These are phyloP conservation scores for Tetratostichococcus sp. DNA, from an alignment of 139 green algal species.

Conservation along the genomic window DNA sequence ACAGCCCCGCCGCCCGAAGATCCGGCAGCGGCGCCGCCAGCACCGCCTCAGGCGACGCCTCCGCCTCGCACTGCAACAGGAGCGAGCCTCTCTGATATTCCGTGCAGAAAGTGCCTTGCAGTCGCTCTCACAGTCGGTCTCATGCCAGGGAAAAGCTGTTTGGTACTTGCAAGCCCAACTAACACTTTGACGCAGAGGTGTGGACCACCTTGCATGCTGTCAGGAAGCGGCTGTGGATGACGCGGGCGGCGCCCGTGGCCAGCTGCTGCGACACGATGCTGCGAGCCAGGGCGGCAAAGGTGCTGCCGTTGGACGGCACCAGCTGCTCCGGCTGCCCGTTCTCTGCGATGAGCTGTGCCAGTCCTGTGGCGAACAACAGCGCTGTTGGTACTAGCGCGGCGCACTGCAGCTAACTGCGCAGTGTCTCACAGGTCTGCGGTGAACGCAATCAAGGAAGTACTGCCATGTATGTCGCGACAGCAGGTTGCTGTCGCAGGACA, in stretches of 20 bases:
- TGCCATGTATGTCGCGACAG: too few species aligned
- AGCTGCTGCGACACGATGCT: constrained; percentile 52
- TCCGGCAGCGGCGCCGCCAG: constrained; percentile 1
- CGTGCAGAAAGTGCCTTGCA: too few species aligned
- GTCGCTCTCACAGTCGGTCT: too few species aligned
- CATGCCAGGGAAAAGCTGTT: too few species aligned
- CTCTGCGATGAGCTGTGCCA: constrained; percentile 31
- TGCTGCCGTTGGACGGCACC: constrained; percentile 15
- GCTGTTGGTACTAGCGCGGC: too few species aligned
- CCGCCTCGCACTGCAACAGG: not conserved
- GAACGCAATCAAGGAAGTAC: too few species aligned
- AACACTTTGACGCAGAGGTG: too few species aligned
- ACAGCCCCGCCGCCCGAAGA: constrained; percentile 22
- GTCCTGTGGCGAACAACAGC: constrained; percentile 9
- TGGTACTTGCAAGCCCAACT: too few species aligned
- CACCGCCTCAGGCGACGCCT: constrained; percentile 8
- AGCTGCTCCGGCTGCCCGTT: constrained; percentile 25
- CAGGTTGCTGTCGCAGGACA: not conserved
- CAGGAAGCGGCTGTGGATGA: constrained; percentile 35
- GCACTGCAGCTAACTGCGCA: too few species aligned
- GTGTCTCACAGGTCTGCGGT: too few species aligned
- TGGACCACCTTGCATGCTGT: constrained; percentile 17
- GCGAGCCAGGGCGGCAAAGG: constrained; percentile 36
- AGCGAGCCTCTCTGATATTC: not conserved
- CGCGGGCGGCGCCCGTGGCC: constrained; percentile 24